These are phyloP conservation scores for Gynandropsis gynandra DNA, from an alignment of 345 rosid genomes.

Conservation along the genomic window DNA sequence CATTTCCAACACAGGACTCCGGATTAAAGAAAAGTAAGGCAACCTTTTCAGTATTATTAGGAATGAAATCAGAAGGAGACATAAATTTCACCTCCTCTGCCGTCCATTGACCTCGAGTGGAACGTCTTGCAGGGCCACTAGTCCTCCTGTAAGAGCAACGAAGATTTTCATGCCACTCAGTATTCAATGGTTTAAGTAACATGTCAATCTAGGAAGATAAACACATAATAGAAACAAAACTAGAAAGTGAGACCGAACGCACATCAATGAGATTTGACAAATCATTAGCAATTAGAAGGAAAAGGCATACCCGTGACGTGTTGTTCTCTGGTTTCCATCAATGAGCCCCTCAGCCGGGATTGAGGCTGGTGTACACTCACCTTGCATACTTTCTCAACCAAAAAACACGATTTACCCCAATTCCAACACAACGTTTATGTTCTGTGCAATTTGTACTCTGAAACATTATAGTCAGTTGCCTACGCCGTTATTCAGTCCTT, in stretches of 20 bases:
- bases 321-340: slow-evolving; percentile 38
- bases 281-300: not conserved
- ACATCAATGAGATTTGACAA: not conserved
- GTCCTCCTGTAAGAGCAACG: slow-evolving; percentile 56
- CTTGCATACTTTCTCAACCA: slow-evolving; percentile 57
- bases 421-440: slow-evolving; percentile 43
- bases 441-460: slow-evolving; percentile 43
- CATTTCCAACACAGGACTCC: not conserved
- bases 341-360: slow-evolving; percentile 51
- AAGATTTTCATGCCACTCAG: slow-evolving; percentile 9
- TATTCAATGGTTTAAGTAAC: not conserved
- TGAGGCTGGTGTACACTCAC: slow-evolving; percentile 42
- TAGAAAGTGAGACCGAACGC: not conserved
- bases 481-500: slow-evolving; percentile 15
- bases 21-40: slow-evolving; percentile 1
- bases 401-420: slow-evolving; percentile 38
- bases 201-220: not conserved
- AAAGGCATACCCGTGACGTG: slow-evolving; percentile 65
- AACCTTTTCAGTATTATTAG: not conserved
- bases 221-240: not conserved
- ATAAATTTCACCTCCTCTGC: slow-evolving; percentile 74
- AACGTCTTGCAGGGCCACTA: slow-evolving; percentile 94
- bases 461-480: slow-evolving; percentile 35
- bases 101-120: slow-evolving; percentile 98
- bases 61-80: slow-evolving; percentile 12